Evolutionary conservation across 208 protist genomes (phyloP).

Genomic region (Leishmania lainsoni): DNA sequence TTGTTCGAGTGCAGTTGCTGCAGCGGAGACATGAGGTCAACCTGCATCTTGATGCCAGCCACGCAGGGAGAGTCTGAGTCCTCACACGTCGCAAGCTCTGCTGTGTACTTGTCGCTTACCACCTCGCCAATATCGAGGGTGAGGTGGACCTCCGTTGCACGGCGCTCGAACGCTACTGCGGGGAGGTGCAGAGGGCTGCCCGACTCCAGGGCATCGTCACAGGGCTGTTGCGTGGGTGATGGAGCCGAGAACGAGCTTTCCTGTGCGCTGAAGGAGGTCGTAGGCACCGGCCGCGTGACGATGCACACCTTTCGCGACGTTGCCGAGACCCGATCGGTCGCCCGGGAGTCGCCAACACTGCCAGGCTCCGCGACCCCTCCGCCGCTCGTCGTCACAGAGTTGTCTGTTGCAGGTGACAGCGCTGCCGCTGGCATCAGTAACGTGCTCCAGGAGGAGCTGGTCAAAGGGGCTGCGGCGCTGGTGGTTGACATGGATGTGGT

Average conservation of each 20-base stretch:
- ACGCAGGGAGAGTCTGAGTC: constrained; percentile 6
- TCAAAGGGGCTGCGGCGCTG: background rate
- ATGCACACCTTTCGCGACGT: background rate
- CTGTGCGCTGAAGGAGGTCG: background rate
- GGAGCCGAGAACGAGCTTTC: background rate
- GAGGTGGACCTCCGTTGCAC: constrained; percentile 13
- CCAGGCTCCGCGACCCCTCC: background rate
- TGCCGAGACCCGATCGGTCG: background rate
- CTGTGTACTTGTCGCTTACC: background rate
- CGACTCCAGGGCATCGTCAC: background rate
- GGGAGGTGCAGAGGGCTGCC: constrained; percentile 29
- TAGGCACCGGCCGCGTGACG: background rate
- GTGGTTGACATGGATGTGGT: background rate
- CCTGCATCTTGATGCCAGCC: constrained; percentile 8
- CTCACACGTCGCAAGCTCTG: background rate
- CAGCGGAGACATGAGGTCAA: background rate
- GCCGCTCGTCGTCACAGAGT: background rate
- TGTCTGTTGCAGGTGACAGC: background rate
- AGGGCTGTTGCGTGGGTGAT: background rate
- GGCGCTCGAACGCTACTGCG: constrained; percentile 25
- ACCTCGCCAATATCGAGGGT: constrained; percentile 21
- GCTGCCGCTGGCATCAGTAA: background rate
- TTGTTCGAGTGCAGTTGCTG: background rate
- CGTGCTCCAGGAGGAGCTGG: background rate
- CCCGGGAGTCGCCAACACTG: background rate